Percentiles rank a stretch among this genome's conserved stretches.
Evolutionary conservation across 768 basidiomycete species (phyloP).

Genomic region (Amanita thiersii): DNA sequence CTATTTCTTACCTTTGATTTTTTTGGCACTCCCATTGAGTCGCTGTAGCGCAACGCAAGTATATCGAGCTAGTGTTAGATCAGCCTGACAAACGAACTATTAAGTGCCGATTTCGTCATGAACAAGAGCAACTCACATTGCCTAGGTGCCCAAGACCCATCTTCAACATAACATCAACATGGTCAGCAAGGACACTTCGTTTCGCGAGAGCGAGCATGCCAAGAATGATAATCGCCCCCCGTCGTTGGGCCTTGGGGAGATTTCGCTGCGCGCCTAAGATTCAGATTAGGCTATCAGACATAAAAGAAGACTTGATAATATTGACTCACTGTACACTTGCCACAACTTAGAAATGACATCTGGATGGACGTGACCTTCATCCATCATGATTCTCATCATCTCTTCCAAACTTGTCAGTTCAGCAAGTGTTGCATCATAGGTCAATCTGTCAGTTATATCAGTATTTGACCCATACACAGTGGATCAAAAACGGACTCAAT

Average conservation of each 20-base stretch:
- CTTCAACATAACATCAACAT: conserved; percentile 76
- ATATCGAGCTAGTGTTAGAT: conserved; percentile 85
- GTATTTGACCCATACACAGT: not conserved
- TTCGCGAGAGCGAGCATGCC: conserved; percentile 93
- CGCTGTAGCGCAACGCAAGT: conserved; percentile 92
- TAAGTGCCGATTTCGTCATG: not conserved
- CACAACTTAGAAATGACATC: conserved; percentile 90
- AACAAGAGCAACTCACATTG: conserved; percentile 41
- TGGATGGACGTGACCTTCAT: conserved; percentile 70
- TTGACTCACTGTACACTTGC: conserved; percentile 84
- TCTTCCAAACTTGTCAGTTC: conserved; percentile 95
- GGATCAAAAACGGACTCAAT: conserved; percentile 61
- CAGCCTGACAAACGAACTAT: conserved; percentile 41
- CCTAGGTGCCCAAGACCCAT: conserved; percentile 82
- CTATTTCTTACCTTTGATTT: conserved; percentile 74
- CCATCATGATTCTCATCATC: conserved; percentile 95
- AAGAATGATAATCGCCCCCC: conserved; percentile 93
- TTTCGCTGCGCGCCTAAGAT: conserved; percentile 59
- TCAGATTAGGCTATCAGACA: not conserved
- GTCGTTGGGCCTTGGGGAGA: conserved; percentile 78
- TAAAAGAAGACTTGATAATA: not conserved
- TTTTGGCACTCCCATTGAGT: conserved; percentile 91
- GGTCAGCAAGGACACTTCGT: conserved; percentile 64
- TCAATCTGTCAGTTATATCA: conserved; percentile 45
- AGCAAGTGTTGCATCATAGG: conserved; percentile 87